Conservation (phyloP, 2,329 filamentous ascomycete species). For the Penicillium sp. region DNA sequence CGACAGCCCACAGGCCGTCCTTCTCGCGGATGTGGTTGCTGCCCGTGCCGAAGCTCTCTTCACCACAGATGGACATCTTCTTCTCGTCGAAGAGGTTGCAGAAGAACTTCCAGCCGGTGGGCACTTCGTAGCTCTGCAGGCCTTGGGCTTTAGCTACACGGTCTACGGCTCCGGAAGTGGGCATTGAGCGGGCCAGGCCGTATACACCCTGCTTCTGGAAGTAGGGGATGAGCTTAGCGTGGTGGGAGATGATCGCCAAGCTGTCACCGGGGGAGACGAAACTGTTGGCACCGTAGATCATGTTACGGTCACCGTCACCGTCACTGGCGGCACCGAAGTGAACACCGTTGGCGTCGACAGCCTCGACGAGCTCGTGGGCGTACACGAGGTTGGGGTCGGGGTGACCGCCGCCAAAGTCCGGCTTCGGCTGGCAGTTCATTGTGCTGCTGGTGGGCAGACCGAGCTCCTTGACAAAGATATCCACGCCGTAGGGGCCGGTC, state of each 20-base stretch:
- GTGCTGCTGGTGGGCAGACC: slow-evolving; percentile 67
- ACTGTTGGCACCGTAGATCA: slow-evolving; percentile 96
- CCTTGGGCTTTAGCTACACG: slow-evolving; percentile 91
- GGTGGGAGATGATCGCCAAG: slow-evolving; percentile 93
- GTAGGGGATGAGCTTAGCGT: slow-evolving; percentile 92
- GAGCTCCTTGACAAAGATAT: slow-evolving; percentile 90
- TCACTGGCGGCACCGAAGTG: slow-evolving; percentile 96
- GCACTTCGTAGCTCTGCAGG: slow-evolving; percentile 87
- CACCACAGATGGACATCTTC: slow-evolving; percentile 96
- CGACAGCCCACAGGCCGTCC: slow-evolving; percentile 93
- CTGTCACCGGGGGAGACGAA: slow-evolving; percentile 97
- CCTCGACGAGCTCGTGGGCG: slow-evolving; percentile 85
- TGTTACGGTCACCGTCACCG: slow-evolving; percentile 96
- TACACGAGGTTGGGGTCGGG: slow-evolving; percentile 97
- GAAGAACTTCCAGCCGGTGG: slow-evolving; percentile 99
- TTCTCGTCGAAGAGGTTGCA: slow-evolving; percentile 87
- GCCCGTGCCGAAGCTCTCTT: slow-evolving; percentile 95
- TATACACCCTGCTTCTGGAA: slow-evolving; percentile 97
- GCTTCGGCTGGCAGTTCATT: slow-evolving; percentile 84
- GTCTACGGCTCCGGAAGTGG: slow-evolving; percentile 89
- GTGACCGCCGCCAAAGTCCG: slow-evolving; percentile 94
- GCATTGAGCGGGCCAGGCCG: slow-evolving; percentile 93
- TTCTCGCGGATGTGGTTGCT: slow-evolving; percentile 99
- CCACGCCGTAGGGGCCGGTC: slow-evolving; percentile 86
- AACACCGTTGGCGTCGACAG: slow-evolving; percentile 80